phyloP scores from a whole-genome alignment of 306 rosid species.

The Vachellia pachyceras region DNA sequence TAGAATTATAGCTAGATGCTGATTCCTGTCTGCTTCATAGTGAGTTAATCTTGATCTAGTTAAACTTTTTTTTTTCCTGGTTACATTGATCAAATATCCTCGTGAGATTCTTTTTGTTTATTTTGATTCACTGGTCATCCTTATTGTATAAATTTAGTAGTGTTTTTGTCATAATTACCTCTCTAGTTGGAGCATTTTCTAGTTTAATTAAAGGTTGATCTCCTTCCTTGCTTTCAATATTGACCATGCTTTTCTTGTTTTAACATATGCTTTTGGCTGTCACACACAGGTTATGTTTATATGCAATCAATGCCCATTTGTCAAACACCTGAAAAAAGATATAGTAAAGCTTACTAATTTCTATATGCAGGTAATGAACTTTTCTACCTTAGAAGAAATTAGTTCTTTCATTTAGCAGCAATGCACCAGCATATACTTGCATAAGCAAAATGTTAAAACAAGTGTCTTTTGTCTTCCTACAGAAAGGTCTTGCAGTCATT shows the following conservation, averaged over 20 bases:
- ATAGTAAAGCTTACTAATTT: slow-evolving; percentile 77
- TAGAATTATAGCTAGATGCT: slow-evolving; percentile 5
- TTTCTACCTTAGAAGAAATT: slow-evolving; percentile 11
- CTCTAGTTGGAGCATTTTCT: slow-evolving; percentile 9
- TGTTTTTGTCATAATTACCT: slow-evolving; percentile 8
- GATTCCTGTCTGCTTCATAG: slow-evolving; percentile 15
- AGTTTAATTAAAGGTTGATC: slow-evolving; percentile 2
- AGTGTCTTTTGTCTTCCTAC: slow-evolving; percentile 39
- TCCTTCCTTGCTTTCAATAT: neutral
- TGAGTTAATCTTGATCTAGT: slow-evolving; percentile 10
- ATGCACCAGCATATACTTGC: neutral
- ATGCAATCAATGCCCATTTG: slow-evolving; percentile 98
- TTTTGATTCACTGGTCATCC: slow-evolving; percentile 15
- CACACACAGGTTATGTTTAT: slow-evolving; percentile 91
- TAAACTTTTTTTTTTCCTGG: neutral
- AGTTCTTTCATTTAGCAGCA: slow-evolving; percentile 26
- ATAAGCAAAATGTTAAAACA: slow-evolving; percentile 29
- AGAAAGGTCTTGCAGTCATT: slow-evolving; percentile 84
- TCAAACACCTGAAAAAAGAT: slow-evolving; percentile 76
- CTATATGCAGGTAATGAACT: slow-evolving; percentile 71
- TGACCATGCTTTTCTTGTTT: slow-evolving; percentile 16
- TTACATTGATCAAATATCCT: slow-evolving; percentile 2
- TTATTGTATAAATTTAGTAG: slow-evolving; percentile 21
- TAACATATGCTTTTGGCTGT: neutral
- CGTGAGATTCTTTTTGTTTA: slow-evolving; percentile 14